phyloP scores from a whole-genome alignment of 805 yeast species.

The Cyberlindnera maritima region DNA sequence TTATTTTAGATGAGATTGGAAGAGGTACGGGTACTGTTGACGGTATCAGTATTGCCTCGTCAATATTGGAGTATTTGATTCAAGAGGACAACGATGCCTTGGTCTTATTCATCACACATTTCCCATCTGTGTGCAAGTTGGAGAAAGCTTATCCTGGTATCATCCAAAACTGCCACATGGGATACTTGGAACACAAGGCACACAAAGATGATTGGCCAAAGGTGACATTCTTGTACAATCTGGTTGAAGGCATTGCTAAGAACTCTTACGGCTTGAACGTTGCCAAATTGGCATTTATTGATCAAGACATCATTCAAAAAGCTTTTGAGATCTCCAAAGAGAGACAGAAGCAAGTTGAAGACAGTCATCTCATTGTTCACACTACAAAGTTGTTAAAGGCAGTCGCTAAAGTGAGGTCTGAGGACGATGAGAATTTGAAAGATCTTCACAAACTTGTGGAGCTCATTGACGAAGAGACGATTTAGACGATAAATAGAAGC shows the following conservation, averaged over 20 bases:
- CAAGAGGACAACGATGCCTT: conserved; percentile 56
- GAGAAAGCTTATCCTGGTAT: conserved; percentile 60
- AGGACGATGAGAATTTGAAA: conserved; percentile 3
- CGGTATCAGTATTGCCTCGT: conserved; percentile 97
- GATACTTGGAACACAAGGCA: conserved; percentile 45
- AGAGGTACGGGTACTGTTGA: conserved; percentile 81
- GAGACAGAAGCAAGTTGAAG: conserved; percentile 53
- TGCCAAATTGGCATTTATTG: conserved; percentile 92
- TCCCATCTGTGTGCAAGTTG: conserved; percentile 84
- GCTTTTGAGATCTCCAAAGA: conserved; percentile 88
- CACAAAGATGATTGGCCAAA: conserved; percentile 43
- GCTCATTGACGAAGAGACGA: background rate
- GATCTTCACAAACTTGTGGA: conserved; percentile 6
- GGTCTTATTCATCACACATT: conserved; percentile 93
- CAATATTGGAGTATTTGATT: conserved; percentile 79
- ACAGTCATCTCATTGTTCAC: conserved; percentile 1
- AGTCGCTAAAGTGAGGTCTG: background rate
- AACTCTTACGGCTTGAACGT: conserved; percentile 97
- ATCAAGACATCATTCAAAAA: conserved; percentile 80
- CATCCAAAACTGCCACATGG: conserved; percentile 78
- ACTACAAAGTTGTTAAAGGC: background rate
- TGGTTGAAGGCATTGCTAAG: conserved; percentile 86
- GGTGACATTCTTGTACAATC: conserved; percentile 84
- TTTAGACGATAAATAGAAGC: background rate
- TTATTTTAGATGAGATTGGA: conserved; percentile 92